A percentile compares a stretch with the other conserved stretches of the same genome.
Evolutionary conservation across 495 filamentous ascomycete species (phyloP).

Genomic region (Baudoinia panamericana): DNA sequence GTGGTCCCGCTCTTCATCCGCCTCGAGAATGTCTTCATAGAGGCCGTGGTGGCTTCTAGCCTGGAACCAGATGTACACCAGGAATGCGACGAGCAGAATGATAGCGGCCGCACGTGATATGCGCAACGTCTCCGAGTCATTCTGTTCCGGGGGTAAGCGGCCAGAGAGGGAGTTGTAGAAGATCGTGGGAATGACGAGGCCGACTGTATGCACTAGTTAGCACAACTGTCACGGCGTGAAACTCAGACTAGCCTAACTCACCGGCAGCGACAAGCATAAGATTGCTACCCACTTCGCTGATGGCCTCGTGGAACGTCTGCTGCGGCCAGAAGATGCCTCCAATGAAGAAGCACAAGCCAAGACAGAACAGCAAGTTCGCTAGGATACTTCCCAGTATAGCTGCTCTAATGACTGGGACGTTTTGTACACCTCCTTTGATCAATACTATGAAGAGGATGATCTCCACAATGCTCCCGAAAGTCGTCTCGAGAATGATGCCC

Average conservation of each 20-base stretch:
- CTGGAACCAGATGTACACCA: slow-evolving; percentile 68
- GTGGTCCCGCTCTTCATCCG: slow-evolving; percentile 56
- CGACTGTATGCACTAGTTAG: slow-evolving; percentile 33
- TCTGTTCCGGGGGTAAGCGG: slow-evolving; percentile 25
- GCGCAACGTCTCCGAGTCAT: slow-evolving; percentile 40
- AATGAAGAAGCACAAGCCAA: slow-evolving; percentile 30
- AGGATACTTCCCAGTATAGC: slow-evolving; percentile 73
- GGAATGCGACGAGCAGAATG: slow-evolving; percentile 65
- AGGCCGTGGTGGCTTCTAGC: slow-evolving; percentile 69
- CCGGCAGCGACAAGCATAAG: slow-evolving; percentile 58
- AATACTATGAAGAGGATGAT: slow-evolving; percentile 24
- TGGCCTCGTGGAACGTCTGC: slow-evolving; percentile 23
- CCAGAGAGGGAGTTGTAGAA: slow-evolving; percentile 51
- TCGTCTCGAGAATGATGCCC: slow-evolving; percentile 22
- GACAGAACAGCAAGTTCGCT: slow-evolving; percentile 56
- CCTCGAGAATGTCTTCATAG: slow-evolving; percentile 55
- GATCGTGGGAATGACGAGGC: slow-evolving; percentile 68
- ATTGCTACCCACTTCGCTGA: slow-evolving; percentile 35
- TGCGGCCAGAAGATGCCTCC: slow-evolving; percentile 21
- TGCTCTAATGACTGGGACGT: slow-evolving; percentile 62
- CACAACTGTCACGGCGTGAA: too few species aligned
- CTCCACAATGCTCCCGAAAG: slow-evolving; percentile 21
- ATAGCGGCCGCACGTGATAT: slow-evolving; percentile 68
- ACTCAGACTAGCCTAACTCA: slow-evolving; percentile 17
- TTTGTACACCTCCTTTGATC: slow-evolving; percentile 10